Base-by-base conservation (phyloP, 306 rosid genomes). In the Pueraria montana region DNA sequence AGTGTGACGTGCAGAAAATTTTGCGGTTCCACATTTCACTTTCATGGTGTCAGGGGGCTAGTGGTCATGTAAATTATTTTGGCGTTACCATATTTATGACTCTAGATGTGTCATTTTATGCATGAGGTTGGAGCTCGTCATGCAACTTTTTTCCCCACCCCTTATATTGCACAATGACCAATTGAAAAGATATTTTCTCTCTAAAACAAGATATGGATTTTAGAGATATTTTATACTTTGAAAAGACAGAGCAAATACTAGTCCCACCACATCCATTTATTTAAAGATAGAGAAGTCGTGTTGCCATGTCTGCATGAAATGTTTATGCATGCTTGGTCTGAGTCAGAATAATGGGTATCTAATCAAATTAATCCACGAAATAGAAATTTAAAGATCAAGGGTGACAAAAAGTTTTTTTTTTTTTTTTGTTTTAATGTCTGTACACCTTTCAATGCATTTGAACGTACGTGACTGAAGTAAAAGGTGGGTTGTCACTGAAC, bases 21-120 rank as follows among this genome's bases (percentile, higher is more conserved):
- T 53, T 74, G 38, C 3, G 2, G 40, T 50, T 40, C 69, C 38
- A 1, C 53, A 34, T 69, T 79, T 68, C 68, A 68, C 45, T 68
- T 68, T 38, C 84, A 30, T 72, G 59, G 50, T 80, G 72, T 45
- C 52, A 13, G 13, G 78, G 42, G 48, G 30, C 50, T 23, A 34
- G 63, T 67, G n/a, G 18, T 67, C 27, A 38, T 67, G 24, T 67
- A 18, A n/a, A 40, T 11, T 40, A 11, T 43, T 46, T 11, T 56
- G 63, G 27, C 62, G 5, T 56, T 56, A 23, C 30, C 53, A 45
- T 46, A 46, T 14, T 70, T 13, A 45, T 70, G 58, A 70, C 58
- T 43, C 12, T 6, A 13, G 17, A 42, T 68, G 10, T 42, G 18
- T 21, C 32, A 38, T n/a, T 70, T 11, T 70, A 21, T 1, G 21